These are phyloP conservation scores for Pseudogymnoascus sp. DNA, from an alignment of 2,329 filamentous ascomycete genomes.

Conservation along the genomic window DNA sequence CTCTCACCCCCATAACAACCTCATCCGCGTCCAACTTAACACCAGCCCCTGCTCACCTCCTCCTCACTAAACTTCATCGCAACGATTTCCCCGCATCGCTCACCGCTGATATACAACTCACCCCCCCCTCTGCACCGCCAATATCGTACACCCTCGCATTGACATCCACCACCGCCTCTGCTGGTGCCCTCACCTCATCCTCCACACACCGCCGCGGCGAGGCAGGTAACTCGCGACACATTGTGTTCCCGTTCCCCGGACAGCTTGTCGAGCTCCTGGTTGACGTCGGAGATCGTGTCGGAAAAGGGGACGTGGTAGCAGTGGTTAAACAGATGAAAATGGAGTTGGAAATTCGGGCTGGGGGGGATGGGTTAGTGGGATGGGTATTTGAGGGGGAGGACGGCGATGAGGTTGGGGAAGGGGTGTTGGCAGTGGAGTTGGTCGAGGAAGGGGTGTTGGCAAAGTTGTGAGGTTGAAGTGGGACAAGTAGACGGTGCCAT, in stretches of 20 bases:
- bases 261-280: constrained; percentile 52
- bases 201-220: constrained; percentile 42
- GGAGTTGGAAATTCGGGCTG: constrained; percentile 51
- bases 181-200: constrained; percentile 41
- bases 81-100: constrained; percentile 53
- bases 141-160: constrained; percentile 34
- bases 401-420: constrained; percentile 23
- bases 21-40: constrained; percentile 15
- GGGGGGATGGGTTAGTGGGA: constrained; percentile 16
- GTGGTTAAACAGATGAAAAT: constrained; percentile 63
- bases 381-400: constrained; percentile 25
- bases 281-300: constrained; percentile 40
- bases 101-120: constrained; percentile 40
- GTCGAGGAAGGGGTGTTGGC: neutral
- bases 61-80: constrained; percentile 43
- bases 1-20: constrained; percentile 31
- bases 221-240: constrained; percentile 39
- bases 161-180: constrained; percentile 35
- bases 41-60: constrained; percentile 39
- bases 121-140: constrained; percentile 39
- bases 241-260: constrained; percentile 49
- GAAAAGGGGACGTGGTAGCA: constrained; percentile 43
- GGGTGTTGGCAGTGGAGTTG: constrained; percentile 18
- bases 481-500: neutral
- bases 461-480: neutral